Conservation (phyloP, 2,329 filamentous ascomycete species). For the Paracoccidioides brasiliensis region DNA sequence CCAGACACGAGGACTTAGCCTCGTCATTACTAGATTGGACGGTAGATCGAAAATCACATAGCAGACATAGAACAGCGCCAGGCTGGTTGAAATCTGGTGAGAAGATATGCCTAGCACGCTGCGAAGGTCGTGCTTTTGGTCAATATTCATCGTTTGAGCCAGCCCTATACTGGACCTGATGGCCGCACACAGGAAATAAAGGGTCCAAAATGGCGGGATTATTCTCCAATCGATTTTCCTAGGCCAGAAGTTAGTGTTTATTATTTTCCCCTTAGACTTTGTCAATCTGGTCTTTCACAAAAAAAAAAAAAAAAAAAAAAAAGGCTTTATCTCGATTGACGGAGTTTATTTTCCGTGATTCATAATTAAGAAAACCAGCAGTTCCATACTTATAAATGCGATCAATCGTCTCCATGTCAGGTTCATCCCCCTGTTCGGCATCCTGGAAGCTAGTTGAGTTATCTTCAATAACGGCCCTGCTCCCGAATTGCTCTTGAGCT, state of each 20-base stretch:
- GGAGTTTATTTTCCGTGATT: not conserved
- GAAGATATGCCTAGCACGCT: constrained; percentile 54
- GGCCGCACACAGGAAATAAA: constrained; percentile 86
- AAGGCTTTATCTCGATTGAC: not conserved
- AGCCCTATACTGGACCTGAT: constrained; percentile 86
- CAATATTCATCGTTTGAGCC: constrained; percentile 82
- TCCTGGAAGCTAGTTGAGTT: constrained; percentile 1
- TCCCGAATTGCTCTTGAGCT: not conserved
- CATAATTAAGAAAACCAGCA: not conserved
- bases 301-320: not conserved
- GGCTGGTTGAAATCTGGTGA: constrained; percentile 68
- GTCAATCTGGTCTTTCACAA: not conserved
- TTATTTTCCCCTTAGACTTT: not conserved
- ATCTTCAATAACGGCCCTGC: not conserved
- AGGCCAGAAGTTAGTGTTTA: not conserved
- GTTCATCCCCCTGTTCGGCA: constrained; percentile 17
- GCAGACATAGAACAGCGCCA: constrained; percentile 82
- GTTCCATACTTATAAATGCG: constrained; percentile 24
- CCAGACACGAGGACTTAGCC: constrained; percentile 73
- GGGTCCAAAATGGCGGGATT: constrained; percentile 66
- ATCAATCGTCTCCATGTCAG: constrained; percentile 23
- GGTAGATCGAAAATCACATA: constrained; percentile 85
- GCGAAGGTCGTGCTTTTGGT: constrained; percentile 59
- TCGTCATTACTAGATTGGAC: constrained; percentile 80
- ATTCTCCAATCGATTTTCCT: constrained; percentile 48